A percentile compares a stretch with the other conserved stretches of the same genome.
Conservation (phyloP, 2,329 filamentous ascomycete genomes). For the Colletotrichum sansevieriae region DNA sequence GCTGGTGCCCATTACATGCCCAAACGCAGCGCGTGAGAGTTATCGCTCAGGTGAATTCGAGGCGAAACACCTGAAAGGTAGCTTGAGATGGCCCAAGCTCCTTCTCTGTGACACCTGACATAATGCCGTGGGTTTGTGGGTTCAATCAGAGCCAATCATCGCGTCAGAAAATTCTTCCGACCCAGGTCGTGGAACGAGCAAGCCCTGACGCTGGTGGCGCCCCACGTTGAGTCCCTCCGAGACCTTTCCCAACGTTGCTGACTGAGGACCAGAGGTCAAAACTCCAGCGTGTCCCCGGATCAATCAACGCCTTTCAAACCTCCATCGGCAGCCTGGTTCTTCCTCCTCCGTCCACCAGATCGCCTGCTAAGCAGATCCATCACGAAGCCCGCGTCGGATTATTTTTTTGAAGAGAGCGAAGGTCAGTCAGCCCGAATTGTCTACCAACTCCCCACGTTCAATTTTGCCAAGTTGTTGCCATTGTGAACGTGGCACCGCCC, state of each 20-base stretch:
- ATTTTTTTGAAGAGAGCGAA: slow-evolving; percentile 32
- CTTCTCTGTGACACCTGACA: too few relatives aligned
- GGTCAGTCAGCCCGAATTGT: slow-evolving; percentile 38
- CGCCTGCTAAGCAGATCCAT: slow-evolving; percentile 40
- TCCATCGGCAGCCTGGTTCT: slow-evolving; percentile 42
- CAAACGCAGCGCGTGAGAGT: too few relatives aligned
- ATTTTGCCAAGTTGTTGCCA: slow-evolving; percentile 3
- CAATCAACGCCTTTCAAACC: slow-evolving; percentile 43
- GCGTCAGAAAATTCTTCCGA: neutral
- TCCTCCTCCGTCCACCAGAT: slow-evolving; percentile 43
- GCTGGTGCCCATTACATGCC: too few relatives aligned
- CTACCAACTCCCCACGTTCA: slow-evolving; percentile 12
- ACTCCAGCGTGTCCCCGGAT: slow-evolving; percentile 41
- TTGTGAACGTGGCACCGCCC: slow-evolving; percentile 7
- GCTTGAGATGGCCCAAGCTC: too few relatives aligned
- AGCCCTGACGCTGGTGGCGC: slow-evolving; percentile 13
- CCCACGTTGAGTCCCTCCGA: slow-evolving; percentile 7
- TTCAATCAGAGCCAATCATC: too few relatives aligned
- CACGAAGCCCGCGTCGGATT: slow-evolving; percentile 38
- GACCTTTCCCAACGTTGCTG: slow-evolving; percentile 6
- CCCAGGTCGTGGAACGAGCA: neutral
- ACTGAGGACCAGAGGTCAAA: slow-evolving; percentile 33
- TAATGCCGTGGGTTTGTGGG: too few relatives aligned
- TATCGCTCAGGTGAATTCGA: too few relatives aligned
- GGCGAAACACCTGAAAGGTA: too few relatives aligned